These are phyloP conservation scores for Mikania micrantha DNA, from an alignment of 129 eudicot genomes.

Conservation along the genomic window DNA sequence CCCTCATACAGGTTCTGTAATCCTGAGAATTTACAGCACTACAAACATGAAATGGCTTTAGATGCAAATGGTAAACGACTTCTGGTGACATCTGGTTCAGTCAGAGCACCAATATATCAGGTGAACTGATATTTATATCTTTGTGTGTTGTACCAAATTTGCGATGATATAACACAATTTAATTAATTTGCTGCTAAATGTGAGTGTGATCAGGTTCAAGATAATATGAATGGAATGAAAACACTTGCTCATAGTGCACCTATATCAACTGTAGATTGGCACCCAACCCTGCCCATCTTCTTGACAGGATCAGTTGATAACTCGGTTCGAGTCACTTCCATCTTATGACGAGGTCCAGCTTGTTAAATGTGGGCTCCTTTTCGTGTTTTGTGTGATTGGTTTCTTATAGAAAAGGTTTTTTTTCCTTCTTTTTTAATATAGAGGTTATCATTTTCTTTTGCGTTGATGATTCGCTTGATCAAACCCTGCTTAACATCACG, in stretches of 20 bases:
- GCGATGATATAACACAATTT: neutral
- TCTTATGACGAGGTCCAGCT: conserved; percentile 30
- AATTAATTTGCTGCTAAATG: neutral
- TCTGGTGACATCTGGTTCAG: conserved; percentile 81
- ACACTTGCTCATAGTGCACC: conserved; percentile 78
- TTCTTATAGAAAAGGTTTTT: neutral
- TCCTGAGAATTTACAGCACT: conserved; percentile 28
- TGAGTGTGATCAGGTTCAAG: conserved; percentile 50
- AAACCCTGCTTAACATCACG: neutral
- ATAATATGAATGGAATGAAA: conserved; percentile 56
- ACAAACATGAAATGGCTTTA: conserved; percentile 83
- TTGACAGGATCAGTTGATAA: conserved; percentile 93
- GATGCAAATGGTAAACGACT: conserved; percentile 84
- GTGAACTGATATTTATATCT: conserved; percentile 26
- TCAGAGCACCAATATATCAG: conserved; percentile 90
- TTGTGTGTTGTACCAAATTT: neutral
- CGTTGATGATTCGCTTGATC: neutral
- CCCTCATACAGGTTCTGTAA: conserved; percentile 52
- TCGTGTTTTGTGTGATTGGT: conserved; percentile 15
- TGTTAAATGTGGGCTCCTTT: conserved; percentile 1
- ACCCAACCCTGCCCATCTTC: conserved; percentile 86
- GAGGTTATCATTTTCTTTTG: neutral
- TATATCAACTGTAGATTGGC: conserved; percentile 96
- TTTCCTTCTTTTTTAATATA: neutral
- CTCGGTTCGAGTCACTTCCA: conserved; percentile 82